These are phyloP conservation scores for Penicillium paxilli DNA, from an alignment of 495 filamentous ascomycete species.

Conservation along the genomic window DNA sequence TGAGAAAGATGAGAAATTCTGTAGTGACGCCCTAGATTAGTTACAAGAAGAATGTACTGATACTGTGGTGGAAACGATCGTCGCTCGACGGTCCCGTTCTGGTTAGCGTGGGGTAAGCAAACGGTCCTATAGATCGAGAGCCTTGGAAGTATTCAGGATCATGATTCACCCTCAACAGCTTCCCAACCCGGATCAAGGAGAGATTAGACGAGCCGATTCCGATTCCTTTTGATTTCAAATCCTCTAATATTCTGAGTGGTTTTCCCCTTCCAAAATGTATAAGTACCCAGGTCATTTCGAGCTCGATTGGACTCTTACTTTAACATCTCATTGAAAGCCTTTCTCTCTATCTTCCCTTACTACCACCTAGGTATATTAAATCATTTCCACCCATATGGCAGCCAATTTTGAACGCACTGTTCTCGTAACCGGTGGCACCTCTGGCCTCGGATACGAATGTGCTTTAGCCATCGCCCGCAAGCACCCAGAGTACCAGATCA, in stretches of 20 bases:
- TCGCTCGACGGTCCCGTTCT: conserved; percentile 11
- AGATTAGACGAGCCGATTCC: too few species aligned
- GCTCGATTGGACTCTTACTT: too few species aligned
- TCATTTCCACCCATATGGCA: background rate
- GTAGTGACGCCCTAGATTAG: too few species aligned
- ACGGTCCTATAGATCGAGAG: background rate
- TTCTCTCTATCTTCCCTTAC: background rate
- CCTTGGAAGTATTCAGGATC: too few species aligned
- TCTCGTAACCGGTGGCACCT: conserved; percentile 47
- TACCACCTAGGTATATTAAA: background rate
- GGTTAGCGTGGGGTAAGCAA: background rate
- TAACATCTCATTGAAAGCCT: background rate
- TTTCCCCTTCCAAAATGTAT: too few species aligned
- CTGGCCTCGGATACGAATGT: conserved; percentile 35
- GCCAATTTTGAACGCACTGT: conserved; percentile 24
- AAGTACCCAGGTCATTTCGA: too few species aligned
- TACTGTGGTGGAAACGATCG: too few species aligned
- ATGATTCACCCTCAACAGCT: background rate
- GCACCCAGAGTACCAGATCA: conserved; percentile 33
- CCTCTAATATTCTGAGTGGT: too few species aligned
- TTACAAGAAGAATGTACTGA: too few species aligned
- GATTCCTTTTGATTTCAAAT: too few species aligned
- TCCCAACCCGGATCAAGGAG: too few species aligned
- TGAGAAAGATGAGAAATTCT: too few species aligned
- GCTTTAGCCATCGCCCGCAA: conserved; percentile 29